A percentile compares a stretch with the other conserved stretches of the same genome.
Evolutionary conservation across 495 filamentous ascomycete genomes (phyloP).

Genomic region (Penicillium odoratum): DNA sequence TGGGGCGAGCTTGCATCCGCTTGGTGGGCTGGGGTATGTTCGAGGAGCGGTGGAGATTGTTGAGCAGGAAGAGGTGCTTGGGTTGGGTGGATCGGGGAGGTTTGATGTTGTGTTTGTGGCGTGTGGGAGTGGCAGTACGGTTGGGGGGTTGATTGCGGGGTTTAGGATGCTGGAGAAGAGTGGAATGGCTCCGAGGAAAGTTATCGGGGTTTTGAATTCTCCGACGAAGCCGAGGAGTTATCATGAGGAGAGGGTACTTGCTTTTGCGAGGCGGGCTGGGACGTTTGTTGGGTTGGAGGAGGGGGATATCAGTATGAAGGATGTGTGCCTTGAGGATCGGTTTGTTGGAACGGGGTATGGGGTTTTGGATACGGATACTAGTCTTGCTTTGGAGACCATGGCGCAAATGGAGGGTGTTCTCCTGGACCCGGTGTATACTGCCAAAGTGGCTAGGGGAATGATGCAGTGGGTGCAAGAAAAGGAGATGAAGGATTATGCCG

Average conservation of each 20-base stretch:
- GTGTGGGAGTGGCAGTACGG: slow-evolving; percentile 41
- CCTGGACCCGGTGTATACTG: slow-evolving; percentile 43
- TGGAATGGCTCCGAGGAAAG: slow-evolving; percentile 12
- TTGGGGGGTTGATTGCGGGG: slow-evolving; percentile 40
- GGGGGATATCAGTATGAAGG: slow-evolving; percentile 27
- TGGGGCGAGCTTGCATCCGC: slow-evolving; percentile 41
- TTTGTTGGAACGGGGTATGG: slow-evolving; percentile 39
- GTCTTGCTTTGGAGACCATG: slow-evolving; percentile 23
- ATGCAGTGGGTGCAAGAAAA: slow-evolving; percentile 30
- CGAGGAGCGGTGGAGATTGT: slow-evolving; percentile 40
- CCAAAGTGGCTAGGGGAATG: slow-evolving; percentile 35
- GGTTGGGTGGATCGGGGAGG: slow-evolving; percentile 19
- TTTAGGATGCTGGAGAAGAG: slow-evolving; percentile 36
- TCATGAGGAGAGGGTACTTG: slow-evolving; percentile 34
- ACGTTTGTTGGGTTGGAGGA: slow-evolving; percentile 31
- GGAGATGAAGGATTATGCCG: slow-evolving; percentile 19
- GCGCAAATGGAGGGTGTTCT: slow-evolving; percentile 33
- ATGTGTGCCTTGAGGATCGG: slow-evolving; percentile 38
- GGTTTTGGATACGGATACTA: slow-evolving; percentile 29
- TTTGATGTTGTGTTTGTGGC: slow-evolving; percentile 44
- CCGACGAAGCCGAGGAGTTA: slow-evolving; percentile 30
- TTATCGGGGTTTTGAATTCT: slow-evolving; percentile 40
- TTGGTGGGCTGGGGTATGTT: slow-evolving; percentile 43
- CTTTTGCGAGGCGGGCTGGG: slow-evolving; percentile 33
- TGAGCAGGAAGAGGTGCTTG: slow-evolving; percentile 29